These are phyloP conservation scores for Zygosaccharomyces pseudorouxii DNA, from an alignment of 805 yeast species.

Conservation along the genomic window DNA sequence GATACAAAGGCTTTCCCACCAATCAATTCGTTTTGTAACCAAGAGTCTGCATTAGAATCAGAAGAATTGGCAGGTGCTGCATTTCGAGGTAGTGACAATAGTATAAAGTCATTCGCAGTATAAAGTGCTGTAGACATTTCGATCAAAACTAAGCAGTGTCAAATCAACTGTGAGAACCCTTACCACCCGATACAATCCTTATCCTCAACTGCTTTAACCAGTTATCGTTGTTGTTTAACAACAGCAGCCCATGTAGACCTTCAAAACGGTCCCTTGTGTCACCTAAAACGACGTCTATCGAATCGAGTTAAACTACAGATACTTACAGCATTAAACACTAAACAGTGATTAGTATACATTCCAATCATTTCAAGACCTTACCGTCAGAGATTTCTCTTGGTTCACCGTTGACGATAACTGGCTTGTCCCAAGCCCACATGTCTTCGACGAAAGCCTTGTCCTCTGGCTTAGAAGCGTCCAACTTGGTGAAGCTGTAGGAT, in stretches of 20 bases:
- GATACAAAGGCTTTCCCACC: constrained; percentile 57
- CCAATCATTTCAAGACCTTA: constrained; percentile 73
- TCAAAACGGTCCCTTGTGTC: background rate
- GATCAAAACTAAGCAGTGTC: constrained; percentile 25
- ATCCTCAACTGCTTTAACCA: background rate
- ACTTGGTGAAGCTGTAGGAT: constrained; percentile 76
- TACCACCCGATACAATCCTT: background rate
- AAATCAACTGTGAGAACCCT: background rate
- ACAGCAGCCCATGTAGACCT: background rate
- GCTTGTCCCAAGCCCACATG: constrained; percentile 99
- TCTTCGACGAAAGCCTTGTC: constrained; percentile 77
- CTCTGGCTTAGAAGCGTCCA: constrained; percentile 73
- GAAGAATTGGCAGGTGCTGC: constrained; percentile 51
- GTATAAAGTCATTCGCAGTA: constrained; percentile 36
- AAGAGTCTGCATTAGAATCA: constrained; percentile 39
- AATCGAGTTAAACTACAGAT: background rate
- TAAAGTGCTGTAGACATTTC: constrained; percentile 31
- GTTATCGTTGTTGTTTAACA: background rate
- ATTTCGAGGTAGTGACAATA: constrained; percentile 52
- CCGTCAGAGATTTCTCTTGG: constrained; percentile 90
- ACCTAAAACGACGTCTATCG: background rate
- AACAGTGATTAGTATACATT: background rate
- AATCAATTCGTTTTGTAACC: constrained; percentile 53
- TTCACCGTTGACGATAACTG: constrained; percentile 74
- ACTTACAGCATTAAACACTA: background rate